Evolutionary conservation across 768 basidiomycete genomes (phyloP), one percentile per base, ranked within the genome.

Genomic region (Lentinula sp.): DNA sequence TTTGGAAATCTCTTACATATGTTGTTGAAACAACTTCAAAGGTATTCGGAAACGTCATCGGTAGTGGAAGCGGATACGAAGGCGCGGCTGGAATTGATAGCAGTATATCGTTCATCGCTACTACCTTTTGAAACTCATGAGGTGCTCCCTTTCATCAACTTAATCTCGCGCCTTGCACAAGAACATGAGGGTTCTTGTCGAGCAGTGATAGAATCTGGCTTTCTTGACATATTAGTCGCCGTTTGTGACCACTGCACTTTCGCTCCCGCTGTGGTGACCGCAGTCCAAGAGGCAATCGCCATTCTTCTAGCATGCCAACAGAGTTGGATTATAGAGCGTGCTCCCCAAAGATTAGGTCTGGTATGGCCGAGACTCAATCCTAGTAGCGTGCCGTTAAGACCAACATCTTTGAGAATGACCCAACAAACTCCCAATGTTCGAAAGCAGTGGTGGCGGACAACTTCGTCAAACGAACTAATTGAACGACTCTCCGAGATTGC

Each of bases 401-500:
- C 12, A 48, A 48, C 23, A 4, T 64, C 55, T n/a, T 15, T 43
- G 28, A 46, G 28, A 1, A 46, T 64, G 36, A 32, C 56, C 8
- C 10, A 41, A 13, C 37, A 18, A 32, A 62, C 46, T 18, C 60
- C 55, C 13, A 39, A 60, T 33, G 28, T 35, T 42, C 63, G 63
- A 39, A 49, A 58, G 42, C 20, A 51, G 15, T 36, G 4, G 7
- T 60, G 52, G 56, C 20, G 18, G n/a, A 43, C 35, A 10, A 55
- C n/a, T 16, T 12, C 51, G 7, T 46, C 35, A n/a, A 45, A 28
- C 8, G 9, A 23, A 18, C 23, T 60, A 6, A 41, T 32, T 16
- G 61, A 64, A 16, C 56, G 61, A 23, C 61, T 62, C 20, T 59
- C 50, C 39, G 61, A 62, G 33, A 62, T 64, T 45, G 46, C 62